Conservation (phyloP, 2,329 filamentous ascomycete species). For the Trematosphaeria pertusa region DNA sequence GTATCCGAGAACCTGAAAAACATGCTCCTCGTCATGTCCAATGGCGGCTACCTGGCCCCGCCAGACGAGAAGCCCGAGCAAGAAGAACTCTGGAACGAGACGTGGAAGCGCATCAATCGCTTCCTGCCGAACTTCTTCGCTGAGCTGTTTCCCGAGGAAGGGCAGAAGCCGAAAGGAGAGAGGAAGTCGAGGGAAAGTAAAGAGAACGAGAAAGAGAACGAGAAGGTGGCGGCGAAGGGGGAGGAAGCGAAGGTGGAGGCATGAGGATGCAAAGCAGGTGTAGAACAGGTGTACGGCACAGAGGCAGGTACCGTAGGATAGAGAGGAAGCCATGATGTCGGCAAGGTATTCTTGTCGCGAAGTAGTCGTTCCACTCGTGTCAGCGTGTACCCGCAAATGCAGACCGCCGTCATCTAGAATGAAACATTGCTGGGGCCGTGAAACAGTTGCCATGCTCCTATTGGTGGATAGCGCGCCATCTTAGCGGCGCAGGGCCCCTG, state of each 20-base stretch:
- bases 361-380: too few species aligned
- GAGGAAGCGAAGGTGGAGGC: conserved; percentile 11
- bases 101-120: conserved; percentile 64
- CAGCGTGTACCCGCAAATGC: too few species aligned
- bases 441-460: too few species aligned
- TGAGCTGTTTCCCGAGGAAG: conserved; percentile 64
- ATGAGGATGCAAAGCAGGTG: not conserved
- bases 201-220: conserved; percentile 21
- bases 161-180: conserved; percentile 35
- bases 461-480: too few species aligned
- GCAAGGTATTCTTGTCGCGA: too few species aligned
- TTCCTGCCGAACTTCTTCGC: conserved; percentile 66
- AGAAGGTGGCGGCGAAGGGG: conserved; percentile 16
- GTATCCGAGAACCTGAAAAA: conserved; percentile 97
- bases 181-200: conserved; percentile 23
- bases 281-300: conserved; percentile 6
- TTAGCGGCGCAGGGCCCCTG: conserved; percentile 3
- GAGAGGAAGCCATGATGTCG: too few species aligned
- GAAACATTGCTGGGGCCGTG: too few species aligned
- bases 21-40: conserved; percentile 92
- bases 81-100: conserved; percentile 66
- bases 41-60: conserved; percentile 80
- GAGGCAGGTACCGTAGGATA: too few species aligned
- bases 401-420: too few species aligned
- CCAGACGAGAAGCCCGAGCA: conserved; percentile 62